These are phyloP conservation scores for Microdochium paspali DNA, from an alignment of 2,329 filamentous ascomycete genomes.

Conservation along the genomic window DNA sequence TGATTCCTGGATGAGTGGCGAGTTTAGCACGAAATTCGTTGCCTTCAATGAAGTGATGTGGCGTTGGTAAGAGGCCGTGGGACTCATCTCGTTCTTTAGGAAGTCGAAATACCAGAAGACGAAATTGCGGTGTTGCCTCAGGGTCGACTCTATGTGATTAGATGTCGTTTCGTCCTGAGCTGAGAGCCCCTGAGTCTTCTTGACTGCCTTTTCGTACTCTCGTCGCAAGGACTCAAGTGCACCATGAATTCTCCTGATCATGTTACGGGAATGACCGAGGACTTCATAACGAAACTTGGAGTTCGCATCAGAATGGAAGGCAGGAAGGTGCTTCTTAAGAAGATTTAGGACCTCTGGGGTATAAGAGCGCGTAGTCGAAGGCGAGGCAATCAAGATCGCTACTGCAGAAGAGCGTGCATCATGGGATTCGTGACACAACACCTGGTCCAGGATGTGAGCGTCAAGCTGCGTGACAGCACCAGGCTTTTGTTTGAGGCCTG, in stretches of 20 bases:
- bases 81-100: constrained; percentile 62
- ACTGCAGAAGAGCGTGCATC: constrained; percentile 71
- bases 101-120: constrained; percentile 68
- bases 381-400: constrained; percentile 68
- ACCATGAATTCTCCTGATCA: constrained; percentile 67
- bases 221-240: constrained; percentile 46
- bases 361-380: constrained; percentile 65
- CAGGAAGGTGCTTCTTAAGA: constrained; percentile 55
- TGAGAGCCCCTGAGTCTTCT: constrained; percentile 9
- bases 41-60: constrained; percentile 75
- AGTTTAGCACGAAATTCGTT: constrained; percentile 55
- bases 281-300: constrained; percentile 79
- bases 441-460: constrained; percentile 35
- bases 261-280: constrained; percentile 61
- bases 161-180: not conserved
- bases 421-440: constrained; percentile 47
- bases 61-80: constrained; percentile 81
- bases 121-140: constrained; percentile 51
- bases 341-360: constrained; percentile 50
- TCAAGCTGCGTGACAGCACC: constrained; percentile 23
- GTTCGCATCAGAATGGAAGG: constrained; percentile 75
- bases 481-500: constrained; percentile 12
- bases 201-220: constrained; percentile 21
- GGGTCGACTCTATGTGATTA: constrained; percentile 11
- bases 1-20: constrained; percentile 32